Evolutionary conservation across 345 rosid species (phyloP).

Genomic region (Cardamine occulta): DNA sequence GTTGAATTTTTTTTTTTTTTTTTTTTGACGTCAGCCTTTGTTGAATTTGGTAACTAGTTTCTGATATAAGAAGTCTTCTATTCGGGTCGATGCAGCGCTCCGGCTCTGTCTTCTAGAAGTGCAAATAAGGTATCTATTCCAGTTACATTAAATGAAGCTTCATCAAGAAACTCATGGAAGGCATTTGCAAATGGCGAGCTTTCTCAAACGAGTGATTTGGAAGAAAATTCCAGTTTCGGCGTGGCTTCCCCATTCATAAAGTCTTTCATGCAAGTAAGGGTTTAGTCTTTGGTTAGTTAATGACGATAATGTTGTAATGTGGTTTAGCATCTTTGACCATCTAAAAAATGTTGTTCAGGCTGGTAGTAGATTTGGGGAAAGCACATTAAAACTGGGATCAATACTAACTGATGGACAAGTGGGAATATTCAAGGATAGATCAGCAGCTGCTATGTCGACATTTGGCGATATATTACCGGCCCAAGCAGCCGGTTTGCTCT

Average conservation of each 20-base stretch:
- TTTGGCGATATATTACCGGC: conserved; percentile 95
- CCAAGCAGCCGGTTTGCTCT: conserved; percentile 96
- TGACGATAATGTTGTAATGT: background rate
- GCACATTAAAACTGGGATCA: conserved; percentile 91
- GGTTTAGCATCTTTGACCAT: background rate
- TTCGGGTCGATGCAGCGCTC: conserved; percentile 57
- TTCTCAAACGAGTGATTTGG: conserved; percentile 67
- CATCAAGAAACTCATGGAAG: conserved; percentile 66
- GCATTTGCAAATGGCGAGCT: conserved; percentile 72
- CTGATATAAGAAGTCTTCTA: background rate
- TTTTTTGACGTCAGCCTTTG: background rate
- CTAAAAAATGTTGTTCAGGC: conserved; percentile 55
- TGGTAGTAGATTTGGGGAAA: conserved; percentile 96
- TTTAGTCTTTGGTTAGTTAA: conserved; percentile 7
- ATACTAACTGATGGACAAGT: conserved; percentile 96
- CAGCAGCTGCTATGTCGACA: conserved; percentile 94
- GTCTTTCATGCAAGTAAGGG: conserved; percentile 87
- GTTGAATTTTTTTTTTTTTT: background rate
- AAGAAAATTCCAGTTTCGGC: conserved; percentile 67
- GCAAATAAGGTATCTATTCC: conserved; percentile 58
- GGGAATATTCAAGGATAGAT: conserved; percentile 95
- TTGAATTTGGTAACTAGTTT: conserved; percentile 15
- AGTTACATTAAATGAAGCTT: conserved; percentile 55
- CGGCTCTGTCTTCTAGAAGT: conserved; percentile 83
- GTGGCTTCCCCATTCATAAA: conserved; percentile 88